A percentile compares a stretch with the other conserved stretches of the same genome.
Evolutionary conservation across 768 basidiomycete genomes (phyloP).

Genomic region (Boletus reticuloceps): DNA sequence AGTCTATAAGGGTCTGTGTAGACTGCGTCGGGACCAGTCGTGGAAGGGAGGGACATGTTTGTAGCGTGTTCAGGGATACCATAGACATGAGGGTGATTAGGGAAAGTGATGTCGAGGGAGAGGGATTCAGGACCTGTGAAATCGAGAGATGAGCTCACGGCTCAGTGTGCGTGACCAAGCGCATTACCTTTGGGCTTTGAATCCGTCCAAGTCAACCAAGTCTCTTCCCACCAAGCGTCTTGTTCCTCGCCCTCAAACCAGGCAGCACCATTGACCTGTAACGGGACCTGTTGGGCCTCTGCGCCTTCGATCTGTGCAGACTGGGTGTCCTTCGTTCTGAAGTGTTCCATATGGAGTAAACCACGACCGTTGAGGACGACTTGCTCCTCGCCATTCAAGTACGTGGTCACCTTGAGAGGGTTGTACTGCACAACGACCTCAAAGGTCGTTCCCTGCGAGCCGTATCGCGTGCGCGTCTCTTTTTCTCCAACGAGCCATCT

Average conservation of each 20-base stretch:
- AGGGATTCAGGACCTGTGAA: slow-evolving; percentile 89
- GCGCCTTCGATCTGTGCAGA: slow-evolving; percentile 39
- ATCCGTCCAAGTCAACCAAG: slow-evolving; percentile 84
- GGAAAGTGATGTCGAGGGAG: slow-evolving; percentile 91
- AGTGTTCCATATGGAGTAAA: slow-evolving; percentile 97
- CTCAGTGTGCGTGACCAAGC: background rate
- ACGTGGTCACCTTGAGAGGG: slow-evolving; percentile 73
- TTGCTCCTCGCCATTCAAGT: slow-evolving; percentile 74
- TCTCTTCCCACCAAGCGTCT: slow-evolving; percentile 88
- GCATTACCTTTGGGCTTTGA: slow-evolving; percentile 88
- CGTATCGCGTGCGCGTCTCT: slow-evolving; percentile 63
- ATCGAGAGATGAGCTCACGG: slow-evolving; percentile 2
- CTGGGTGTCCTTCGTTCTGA: slow-evolving; percentile 60
- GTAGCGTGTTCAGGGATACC: slow-evolving; percentile 98
- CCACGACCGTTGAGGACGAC: slow-evolving; percentile 87
- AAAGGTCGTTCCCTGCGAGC: slow-evolving; percentile 55
- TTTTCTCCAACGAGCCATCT: slow-evolving; percentile 67
- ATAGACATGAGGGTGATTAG: slow-evolving; percentile 85
- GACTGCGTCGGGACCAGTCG: slow-evolving; percentile 69
- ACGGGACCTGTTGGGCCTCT: slow-evolving; percentile 49
- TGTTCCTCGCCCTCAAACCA: slow-evolving; percentile 92
- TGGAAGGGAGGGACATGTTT: slow-evolving; percentile 82
- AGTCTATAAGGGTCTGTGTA: slow-evolving; percentile 93
- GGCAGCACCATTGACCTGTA: slow-evolving; percentile 51
- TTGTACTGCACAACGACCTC: slow-evolving; percentile 70